phyloP scores from a whole-genome alignment of 768 basidiomycete genomes.

The Collybia nuda region DNA sequence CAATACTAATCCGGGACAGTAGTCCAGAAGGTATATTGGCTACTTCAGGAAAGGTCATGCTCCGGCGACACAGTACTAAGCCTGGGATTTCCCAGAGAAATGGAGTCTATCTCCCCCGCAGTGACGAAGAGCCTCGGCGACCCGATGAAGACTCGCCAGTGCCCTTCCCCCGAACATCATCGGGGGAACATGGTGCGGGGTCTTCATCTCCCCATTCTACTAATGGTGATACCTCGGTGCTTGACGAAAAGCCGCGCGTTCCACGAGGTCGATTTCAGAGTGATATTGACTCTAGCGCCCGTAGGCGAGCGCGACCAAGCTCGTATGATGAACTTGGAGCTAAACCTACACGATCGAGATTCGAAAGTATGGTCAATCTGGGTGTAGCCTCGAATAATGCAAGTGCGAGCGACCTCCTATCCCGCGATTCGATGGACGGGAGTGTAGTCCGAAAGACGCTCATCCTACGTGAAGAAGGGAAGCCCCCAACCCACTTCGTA shows the following conservation, averaged over 20 bases:
- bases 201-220: conserved; percentile 28
- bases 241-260: conserved; percentile 35
- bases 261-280: conserved; percentile 72
- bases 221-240: conserved; percentile 29
- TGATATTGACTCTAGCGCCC: conserved; percentile 61
- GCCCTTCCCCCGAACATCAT: conserved; percentile 65
- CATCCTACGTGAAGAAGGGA: conserved; percentile 79
- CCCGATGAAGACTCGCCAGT: conserved; percentile 42
- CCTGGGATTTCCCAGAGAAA: conserved; percentile 37
- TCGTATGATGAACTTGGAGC: conserved; percentile 69
- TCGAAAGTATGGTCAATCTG: conserved; percentile 72
- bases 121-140: conserved; percentile 29
- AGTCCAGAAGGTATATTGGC: conserved; percentile 55
- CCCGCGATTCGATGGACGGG: conserved; percentile 64
- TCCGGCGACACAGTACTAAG: conserved; percentile 62
- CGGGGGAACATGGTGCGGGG: conserved; percentile 37
- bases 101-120: conserved; percentile 45
- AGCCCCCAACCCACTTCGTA: conserved; percentile 78
- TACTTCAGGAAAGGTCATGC: conserved; percentile 41
- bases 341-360: conserved; percentile 56
- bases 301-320: conserved; percentile 57
- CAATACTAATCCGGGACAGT: conserved; percentile 45
- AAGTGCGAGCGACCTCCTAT: conserved; percentile 65
- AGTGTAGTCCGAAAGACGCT: conserved; percentile 65
- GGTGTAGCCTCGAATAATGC: conserved; percentile 50